Evolutionary conservation across 169 alveolate species (phyloP), one percentile per base, ranked within the genome.

Genomic region (Plasmodium knowlesi): DNA sequence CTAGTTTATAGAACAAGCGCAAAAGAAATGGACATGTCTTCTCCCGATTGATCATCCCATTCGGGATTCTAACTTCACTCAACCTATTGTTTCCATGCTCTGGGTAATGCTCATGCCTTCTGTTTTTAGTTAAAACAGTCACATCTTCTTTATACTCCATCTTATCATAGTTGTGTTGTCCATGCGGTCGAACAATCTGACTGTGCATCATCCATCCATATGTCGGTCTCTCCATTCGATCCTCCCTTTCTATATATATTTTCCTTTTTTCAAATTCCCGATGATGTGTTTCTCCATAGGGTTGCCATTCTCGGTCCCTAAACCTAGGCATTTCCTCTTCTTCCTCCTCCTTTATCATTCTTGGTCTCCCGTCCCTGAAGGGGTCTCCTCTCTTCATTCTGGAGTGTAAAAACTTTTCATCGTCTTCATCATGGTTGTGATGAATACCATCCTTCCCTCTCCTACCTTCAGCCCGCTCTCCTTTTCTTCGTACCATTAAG

Each of bases 11-110:
- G 82, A 89, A 89, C 34, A 89, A 41, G 3, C 94, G 94, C 28
- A 89, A 76, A 25, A 89, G 83, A 61, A 89, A 89, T 6, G 94
- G 94, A 25, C 94, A 89, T 4, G 91, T 22, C 67, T 80, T 89
- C 50, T 89, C 91, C n/a, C 94, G 37, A 41, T 89, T 28, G 71
- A 89, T 89, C n/a, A 89, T 28, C 70, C 94, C 94, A 8, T 12
- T 70, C 12, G 34, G 70, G 28, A 22, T 67, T 14, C 39, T 78
- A 16, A 12, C 67, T 6, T 67, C 81, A 25, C 53, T 41, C 12
- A 57, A 53, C 16, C 53, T 34, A 16, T 22, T 0, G 8, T n/a
- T 57, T 39, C 16, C 25, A 84, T 61, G 76, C 12, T 61, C 12
- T 6, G 10, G 76, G 28, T 19, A 8, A 22, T 61, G 19, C 28